Percentiles rank a stretch among this genome's conserved stretches.
phyloP scores from a whole-genome alignment of 805 yeast species.

The Candida cerambycidarum region DNA sequence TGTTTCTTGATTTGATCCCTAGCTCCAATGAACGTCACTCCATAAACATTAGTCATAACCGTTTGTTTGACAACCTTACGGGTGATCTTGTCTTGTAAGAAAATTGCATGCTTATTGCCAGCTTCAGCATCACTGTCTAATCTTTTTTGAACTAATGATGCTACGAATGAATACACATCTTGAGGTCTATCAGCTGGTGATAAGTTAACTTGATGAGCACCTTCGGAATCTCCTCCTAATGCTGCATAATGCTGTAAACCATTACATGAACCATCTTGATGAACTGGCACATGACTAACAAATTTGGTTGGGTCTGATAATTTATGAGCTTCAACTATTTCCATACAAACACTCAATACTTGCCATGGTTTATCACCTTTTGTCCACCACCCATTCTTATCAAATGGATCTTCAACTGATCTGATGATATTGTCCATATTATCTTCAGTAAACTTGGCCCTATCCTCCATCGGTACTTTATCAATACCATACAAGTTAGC shows the following conservation, averaged over 20 bases:
- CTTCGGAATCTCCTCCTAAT: constrained; percentile 79
- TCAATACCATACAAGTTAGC: constrained; percentile 76
- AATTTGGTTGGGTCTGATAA: constrained; percentile 63
- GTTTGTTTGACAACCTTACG: constrained; percentile 95
- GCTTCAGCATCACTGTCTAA: constrained; percentile 53
- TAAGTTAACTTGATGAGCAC: constrained; percentile 77
- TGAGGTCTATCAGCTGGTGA: constrained; percentile 71
- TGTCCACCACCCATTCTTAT: constrained; percentile 63
- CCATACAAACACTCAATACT: constrained; percentile 68
- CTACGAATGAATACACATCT: constrained; percentile 74
- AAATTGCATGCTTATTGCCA: constrained; percentile 55
- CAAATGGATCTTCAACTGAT: constrained; percentile 64
- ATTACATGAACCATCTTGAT: constrained; percentile 86
- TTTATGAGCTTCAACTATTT: constrained; percentile 59
- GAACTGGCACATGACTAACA: constrained; percentile 73
- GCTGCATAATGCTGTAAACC: constrained; percentile 89
- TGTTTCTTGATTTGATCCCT: constrained; percentile 83
- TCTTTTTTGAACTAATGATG: constrained; percentile 56
- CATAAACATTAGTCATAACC: constrained; percentile 97
- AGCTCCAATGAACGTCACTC: constrained; percentile 94
- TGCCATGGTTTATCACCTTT: constrained; percentile 85
- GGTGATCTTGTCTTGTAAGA: constrained; percentile 60
- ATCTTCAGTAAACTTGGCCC: constrained; percentile 59
- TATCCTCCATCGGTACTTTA: constrained; percentile 64
- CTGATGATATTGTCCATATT: constrained; percentile 54